Conservation (phyloP, 1,284 basidiomycete species). For the Fistulinella cinereoalba region DNA sequence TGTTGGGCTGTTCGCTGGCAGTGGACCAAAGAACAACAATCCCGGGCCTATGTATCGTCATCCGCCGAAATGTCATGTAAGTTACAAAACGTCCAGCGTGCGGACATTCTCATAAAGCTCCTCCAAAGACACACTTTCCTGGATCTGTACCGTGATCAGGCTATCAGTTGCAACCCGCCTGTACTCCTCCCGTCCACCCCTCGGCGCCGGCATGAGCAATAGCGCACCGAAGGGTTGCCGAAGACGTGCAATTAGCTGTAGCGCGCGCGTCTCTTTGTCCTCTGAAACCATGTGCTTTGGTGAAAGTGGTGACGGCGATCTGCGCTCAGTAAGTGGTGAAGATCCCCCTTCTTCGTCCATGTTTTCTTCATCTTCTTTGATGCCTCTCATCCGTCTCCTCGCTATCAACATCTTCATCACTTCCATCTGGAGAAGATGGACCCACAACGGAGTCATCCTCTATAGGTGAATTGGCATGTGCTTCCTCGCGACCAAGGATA, state of each 20-base stretch:
- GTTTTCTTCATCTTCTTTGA: neutral
- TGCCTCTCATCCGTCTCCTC: neutral
- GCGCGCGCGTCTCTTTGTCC: neutral
- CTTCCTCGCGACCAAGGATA: neutral
- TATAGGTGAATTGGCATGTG: neutral
- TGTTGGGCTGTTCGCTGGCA: no score
- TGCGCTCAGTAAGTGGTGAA: neutral
- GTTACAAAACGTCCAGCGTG: no score
- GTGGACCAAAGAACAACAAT: no score
- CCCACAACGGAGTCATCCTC: neutral
- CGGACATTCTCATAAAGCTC: no score
- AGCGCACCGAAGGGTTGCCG: neutral
- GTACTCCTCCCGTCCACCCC: neutral
- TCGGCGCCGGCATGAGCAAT: neutral
- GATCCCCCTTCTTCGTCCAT: neutral
- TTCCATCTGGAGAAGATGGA: neutral
- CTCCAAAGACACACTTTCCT: no score
- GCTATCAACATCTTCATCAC: neutral
- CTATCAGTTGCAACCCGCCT: neutral
- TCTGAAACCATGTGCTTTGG: no score
- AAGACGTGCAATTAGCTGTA: neutral
- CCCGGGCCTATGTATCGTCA: no score
- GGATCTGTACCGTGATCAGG: no score
- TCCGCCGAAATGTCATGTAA: no score
- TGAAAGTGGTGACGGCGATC: neutral